Base-by-base conservation (phyloP, 2,329 filamentous ascomycete species). In the Aspergillus thermomutatus region DNA sequence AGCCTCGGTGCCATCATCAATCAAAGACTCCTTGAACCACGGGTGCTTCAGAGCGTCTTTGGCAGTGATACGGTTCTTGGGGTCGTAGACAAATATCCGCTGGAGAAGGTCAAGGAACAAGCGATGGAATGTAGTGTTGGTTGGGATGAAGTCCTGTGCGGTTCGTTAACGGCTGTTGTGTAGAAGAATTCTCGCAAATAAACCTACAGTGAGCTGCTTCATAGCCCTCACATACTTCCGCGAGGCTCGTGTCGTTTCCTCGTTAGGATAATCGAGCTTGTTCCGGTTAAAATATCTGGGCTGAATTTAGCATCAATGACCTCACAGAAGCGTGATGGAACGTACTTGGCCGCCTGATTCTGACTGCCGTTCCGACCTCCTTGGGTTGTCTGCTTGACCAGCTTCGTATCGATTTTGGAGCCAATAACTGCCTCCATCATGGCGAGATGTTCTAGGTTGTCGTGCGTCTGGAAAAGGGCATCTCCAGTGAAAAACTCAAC, bases 401-500 rank as follows among this genome's bases (percentile, higher is more conserved):
- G 72, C 34, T 80, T 79, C 7, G 79, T 69, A 58, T 86, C 83
- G 46, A 86, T 80, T 62, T 80, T 81, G 48, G 76, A 74, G 43
- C 79, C 80, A 66, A 83, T 85, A 8, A 86, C 83, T 10, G 80
- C 79, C 70, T 88, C 85, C 85, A 88, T 88, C 85, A 88, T 88
- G 40, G 84, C 85, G 49, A 88, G 78, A 69, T 88, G 85, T 68
- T 87, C 85, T 31, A 86, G 79, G 60, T 87, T 87, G 70, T 88
- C 85, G 67, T 87, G 85, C 0, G 85, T 87, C 68, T 88, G 85
- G 74, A 88, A 88, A 2, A 88, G 75, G 46, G 85, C 85, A 69
- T 88, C 85, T 9, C 85, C 85, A 0, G 85, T 88, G 74, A 85
- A 87, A 69, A 87, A 88, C 62, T 88, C 85, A 31, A 88, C 85